Percentiles rank a stretch among this genome's conserved stretches.
Conservation (phyloP, 768 basidiomycete species). For the Candolleomyces eurysporus region DNA sequence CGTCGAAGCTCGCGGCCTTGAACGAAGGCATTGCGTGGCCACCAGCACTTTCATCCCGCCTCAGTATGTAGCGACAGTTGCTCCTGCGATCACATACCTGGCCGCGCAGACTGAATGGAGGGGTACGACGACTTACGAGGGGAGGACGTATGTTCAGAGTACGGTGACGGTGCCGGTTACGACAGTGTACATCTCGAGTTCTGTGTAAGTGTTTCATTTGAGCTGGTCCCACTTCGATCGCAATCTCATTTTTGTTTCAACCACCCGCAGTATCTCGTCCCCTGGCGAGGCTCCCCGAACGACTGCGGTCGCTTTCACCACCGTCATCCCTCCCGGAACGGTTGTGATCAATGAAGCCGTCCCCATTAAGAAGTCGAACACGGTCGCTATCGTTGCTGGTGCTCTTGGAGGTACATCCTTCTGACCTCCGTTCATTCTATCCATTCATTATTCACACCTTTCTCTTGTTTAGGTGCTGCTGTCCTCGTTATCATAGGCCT, state of each 20-base stretch:
- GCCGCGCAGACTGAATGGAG: neutral
- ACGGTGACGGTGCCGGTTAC: neutral
- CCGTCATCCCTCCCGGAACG: neutral
- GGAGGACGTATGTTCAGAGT: neutral
- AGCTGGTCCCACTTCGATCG: neutral
- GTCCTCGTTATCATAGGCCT: neutral
- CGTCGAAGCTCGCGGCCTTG: neutral
- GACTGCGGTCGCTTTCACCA: neutral
- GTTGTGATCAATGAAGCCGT: neutral
- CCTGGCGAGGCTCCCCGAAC: neutral
- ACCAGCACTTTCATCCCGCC: neutral
- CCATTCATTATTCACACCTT: too few species aligned
- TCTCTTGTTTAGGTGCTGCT: neutral
- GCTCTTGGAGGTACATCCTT: neutral
- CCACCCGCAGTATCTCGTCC: neutral
- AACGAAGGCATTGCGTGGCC: neutral
- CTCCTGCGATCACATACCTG: neutral
- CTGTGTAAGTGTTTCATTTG: neutral
- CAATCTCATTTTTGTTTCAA: neutral
- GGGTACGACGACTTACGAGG: neutral
- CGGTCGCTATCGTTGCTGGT: neutral
- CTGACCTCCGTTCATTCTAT: too few species aligned
- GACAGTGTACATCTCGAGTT: neutral
- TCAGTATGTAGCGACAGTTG: too few species aligned
- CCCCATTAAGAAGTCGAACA: neutral